Percentiles rank a stretch among this genome's conserved stretches.
Conservation (phyloP, 495 filamentous ascomycete genomes). For the Penicillium chermesinum region DNA sequence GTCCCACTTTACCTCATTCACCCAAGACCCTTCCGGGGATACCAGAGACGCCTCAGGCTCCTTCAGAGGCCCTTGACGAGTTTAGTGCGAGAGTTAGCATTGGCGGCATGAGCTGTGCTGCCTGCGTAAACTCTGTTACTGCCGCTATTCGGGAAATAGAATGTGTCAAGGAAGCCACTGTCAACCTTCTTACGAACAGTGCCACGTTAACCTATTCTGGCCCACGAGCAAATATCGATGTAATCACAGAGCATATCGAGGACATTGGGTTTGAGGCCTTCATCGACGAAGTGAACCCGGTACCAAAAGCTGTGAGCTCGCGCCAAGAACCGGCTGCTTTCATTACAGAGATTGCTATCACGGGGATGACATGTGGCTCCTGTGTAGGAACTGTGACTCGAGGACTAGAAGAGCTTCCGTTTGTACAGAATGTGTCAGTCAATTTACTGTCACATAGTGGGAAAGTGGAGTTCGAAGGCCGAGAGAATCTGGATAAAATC, state of each 20-base stretch:
- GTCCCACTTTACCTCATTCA: background rate
- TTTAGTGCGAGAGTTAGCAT: constrained; percentile 48
- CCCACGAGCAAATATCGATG: constrained; percentile 34
- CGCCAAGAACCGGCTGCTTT: constrained; percentile 14
- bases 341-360: constrained; percentile 63
- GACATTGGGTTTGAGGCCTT: constrained; percentile 53
- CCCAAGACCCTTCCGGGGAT: constrained; percentile 3
- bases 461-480: constrained; percentile 54
- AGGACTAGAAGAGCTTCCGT: constrained; percentile 57
- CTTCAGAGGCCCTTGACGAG: constrained; percentile 9
- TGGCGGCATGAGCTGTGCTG: constrained; percentile 62
- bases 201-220: constrained; percentile 45
- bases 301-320: constrained; percentile 18
- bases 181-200: constrained; percentile 57
- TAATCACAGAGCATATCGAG: constrained; percentile 46
- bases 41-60: background rate
- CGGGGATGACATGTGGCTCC: constrained; percentile 79
- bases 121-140: constrained; percentile 54
- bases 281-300: constrained; percentile 37
- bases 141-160: constrained; percentile 43
- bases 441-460: constrained; percentile 72
- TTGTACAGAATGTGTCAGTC: constrained; percentile 58
- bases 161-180: constrained; percentile 50
- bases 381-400: constrained; percentile 64
- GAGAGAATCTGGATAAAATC: constrained; percentile 52